Evolutionary conservation across 108 stramenopile species (phyloP), one percentile per base, ranked within the genome.

Genomic region (Fragilaria crotonensis): DNA sequence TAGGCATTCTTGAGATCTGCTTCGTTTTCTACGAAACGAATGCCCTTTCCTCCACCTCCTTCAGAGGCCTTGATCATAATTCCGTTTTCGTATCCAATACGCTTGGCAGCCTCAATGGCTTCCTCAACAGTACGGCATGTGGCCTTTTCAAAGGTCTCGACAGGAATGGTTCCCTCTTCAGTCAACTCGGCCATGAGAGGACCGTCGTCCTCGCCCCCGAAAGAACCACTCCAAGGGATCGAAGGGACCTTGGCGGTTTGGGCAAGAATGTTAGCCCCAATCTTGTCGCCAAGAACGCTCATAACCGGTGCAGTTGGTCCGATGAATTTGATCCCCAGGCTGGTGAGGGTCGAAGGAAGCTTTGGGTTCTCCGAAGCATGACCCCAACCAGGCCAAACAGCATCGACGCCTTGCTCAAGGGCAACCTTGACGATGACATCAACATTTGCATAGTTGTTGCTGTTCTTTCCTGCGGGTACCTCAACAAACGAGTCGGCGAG

Each of bases 1-100:
- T 77, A 92, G 53, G 86, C 87, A 63, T 89, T 85, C 48, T 70
- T 60, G 49, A 89, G 59, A 65, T 95, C 89, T 18, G 79, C 84
- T 73, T 90, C 90, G 68, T 89, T 91, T 59, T 90, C 82, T 22
- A 90, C 84, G 68, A 94, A 96, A 57, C 98, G 95, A 71, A 99
- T 99, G 66, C 97, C 98, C 74, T 98, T 98, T 52, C 97, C 97
- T 55, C 97, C 97, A 30, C 95, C 97, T 41, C 97, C 97, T 71
- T 98, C 97, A 55, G 91, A 94, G 44, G 97, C 97, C 83, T 98
- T 98, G 72, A 98, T 85, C 97, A 98, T 98, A 66, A 98, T 89
- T 53, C 93, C 89, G 54, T 94, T 84, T 52, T 95, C 95, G 81
- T 94, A 98, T 22, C 95, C 95, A 64, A 98, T 95, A 18, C 75